Conservation (phyloP, 257 asterid genomes). For the Solanum boliviense region DNA sequence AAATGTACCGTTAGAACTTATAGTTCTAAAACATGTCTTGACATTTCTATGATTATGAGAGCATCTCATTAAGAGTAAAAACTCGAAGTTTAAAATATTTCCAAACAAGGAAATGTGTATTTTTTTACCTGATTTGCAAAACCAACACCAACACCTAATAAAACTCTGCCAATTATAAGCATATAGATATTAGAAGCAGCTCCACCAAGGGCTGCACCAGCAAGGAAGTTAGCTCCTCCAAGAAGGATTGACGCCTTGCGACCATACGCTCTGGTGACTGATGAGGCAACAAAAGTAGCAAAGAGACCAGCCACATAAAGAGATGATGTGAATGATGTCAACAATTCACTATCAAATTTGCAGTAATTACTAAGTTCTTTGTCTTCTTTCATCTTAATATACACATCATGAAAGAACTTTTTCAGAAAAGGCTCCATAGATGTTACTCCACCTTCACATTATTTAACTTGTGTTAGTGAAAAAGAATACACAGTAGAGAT, state of each 20-base stretch:
- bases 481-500: neutral
- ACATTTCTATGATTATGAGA: neutral
- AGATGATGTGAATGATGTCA: slow-evolving; percentile 70
- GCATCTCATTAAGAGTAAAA: neutral
- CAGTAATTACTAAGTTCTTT: slow-evolving; percentile 59
- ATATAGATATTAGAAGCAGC: slow-evolving; percentile 47
- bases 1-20: neutral
- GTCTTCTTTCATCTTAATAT: slow-evolving; percentile 43
- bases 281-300: slow-evolving; percentile 58
- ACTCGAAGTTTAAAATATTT: neutral
- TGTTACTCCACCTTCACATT: slow-evolving; percentile 67
- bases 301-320: slow-evolving; percentile 66
- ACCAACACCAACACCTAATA: slow-evolving; percentile 76
- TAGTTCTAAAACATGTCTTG: neutral
- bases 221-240: slow-evolving; percentile 61
- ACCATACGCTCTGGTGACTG: slow-evolving; percentile 40
- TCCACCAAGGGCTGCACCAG: slow-evolving; percentile 67
- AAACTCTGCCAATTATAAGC: slow-evolving; percentile 59
- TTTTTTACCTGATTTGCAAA: slow-evolving; percentile 58
- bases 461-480: neutral
- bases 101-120: neutral
- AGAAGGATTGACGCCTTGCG: slow-evolving; percentile 48
- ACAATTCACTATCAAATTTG: slow-evolving; percentile 55
- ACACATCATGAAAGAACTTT: slow-evolving; percentile 56
- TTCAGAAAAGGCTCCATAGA: slow-evolving; percentile 69